These are phyloP conservation scores for Sclerotinia nivalis DNA, from an alignment of 2,329 filamentous ascomycete genomes.

Conservation along the genomic window DNA sequence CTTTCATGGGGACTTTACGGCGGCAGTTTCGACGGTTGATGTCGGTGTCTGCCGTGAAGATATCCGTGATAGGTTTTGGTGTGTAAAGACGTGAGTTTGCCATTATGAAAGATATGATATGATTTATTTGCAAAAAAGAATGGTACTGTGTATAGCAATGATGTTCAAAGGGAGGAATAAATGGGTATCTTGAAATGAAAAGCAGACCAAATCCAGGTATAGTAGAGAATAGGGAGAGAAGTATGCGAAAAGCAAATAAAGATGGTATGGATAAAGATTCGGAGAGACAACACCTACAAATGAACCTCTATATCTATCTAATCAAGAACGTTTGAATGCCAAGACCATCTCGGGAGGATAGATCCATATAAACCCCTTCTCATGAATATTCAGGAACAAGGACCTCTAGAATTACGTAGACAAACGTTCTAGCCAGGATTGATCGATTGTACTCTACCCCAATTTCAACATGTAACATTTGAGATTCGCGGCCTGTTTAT, in stretches of 20 bases:
- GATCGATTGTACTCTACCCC: background rate
- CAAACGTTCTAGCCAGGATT: background rate
- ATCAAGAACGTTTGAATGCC: background rate
- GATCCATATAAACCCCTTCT: conserved; percentile 9
- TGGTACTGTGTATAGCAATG: background rate
- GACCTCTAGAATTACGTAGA: conserved; percentile 19
- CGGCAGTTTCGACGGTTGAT: conserved; percentile 66
- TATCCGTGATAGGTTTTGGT: conserved; percentile 55
- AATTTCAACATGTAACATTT: conserved; percentile 19
- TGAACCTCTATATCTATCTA: conserved; percentile 4
- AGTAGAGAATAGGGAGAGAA: background rate
- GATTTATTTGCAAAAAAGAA: background rate
- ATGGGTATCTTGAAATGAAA: conserved; percentile 15
- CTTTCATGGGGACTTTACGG: conserved; percentile 70
- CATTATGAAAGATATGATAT: conserved; percentile 25
- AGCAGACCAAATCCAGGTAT: background rate
- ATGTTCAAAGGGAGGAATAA: background rate
- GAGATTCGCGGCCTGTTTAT: conserved; percentile 16
- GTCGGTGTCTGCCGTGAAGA: conserved; percentile 66
- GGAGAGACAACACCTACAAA: background rate
- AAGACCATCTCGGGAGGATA: background rate
- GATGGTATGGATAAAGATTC: background rate
- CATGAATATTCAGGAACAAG: conserved; percentile 1
- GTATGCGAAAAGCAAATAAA: background rate
- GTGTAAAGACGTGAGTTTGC: conserved; percentile 29